Evolutionary conservation across 306 rosid species (phyloP).

Genomic region (Begonia fuchsioides): DNA sequence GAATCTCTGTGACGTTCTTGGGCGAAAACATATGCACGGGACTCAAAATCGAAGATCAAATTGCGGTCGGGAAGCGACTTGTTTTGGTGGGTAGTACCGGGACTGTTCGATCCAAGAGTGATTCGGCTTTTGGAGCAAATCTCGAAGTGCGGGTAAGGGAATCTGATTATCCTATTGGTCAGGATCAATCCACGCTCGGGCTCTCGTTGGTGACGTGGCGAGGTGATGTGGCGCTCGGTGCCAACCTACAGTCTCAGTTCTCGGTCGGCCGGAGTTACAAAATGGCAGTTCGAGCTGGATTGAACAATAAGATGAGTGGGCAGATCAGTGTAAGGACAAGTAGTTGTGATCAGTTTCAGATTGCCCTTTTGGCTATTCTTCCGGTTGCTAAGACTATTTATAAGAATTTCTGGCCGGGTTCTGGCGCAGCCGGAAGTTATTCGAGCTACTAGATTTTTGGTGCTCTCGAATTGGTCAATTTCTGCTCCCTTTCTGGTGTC

Average conservation of each 20-base stretch:
- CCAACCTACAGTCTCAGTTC: conserved; percentile 74
- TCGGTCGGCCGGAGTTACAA: conserved; percentile 79
- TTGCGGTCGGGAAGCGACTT: conserved; percentile 73
- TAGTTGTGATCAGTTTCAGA: conserved; percentile 90
- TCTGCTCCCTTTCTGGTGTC: background rate
- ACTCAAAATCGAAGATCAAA: conserved; percentile 77
- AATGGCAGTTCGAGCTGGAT: conserved; percentile 78
- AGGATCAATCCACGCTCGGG: conserved; percentile 81
- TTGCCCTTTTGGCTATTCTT: conserved; percentile 67
- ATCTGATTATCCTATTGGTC: conserved; percentile 96
- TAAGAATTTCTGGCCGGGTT: conserved; percentile 54
- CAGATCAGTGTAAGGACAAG: conserved; percentile 76
- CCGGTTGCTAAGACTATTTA: conserved; percentile 62
- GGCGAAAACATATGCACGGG: conserved; percentile 89
- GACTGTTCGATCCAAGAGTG: conserved; percentile 62
- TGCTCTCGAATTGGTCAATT: background rate
- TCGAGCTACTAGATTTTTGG: conserved; percentile 24
- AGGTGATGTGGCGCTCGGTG: conserved; percentile 79
- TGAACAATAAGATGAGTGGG: conserved; percentile 94
- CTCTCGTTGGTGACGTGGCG: conserved; percentile 88
- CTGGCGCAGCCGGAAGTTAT: conserved; percentile 40
- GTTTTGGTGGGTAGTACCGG: conserved; percentile 80
- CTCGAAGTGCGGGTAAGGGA: conserved; percentile 86
- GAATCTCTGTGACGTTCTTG: conserved; percentile 68
- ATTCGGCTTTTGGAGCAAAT: conserved; percentile 88